Evolutionary conservation across 192 early-diverging fungal genomes (phyloP), one percentile per base, ranked within the genome.

Genomic region (Backusella parvicylindrica): DNA sequence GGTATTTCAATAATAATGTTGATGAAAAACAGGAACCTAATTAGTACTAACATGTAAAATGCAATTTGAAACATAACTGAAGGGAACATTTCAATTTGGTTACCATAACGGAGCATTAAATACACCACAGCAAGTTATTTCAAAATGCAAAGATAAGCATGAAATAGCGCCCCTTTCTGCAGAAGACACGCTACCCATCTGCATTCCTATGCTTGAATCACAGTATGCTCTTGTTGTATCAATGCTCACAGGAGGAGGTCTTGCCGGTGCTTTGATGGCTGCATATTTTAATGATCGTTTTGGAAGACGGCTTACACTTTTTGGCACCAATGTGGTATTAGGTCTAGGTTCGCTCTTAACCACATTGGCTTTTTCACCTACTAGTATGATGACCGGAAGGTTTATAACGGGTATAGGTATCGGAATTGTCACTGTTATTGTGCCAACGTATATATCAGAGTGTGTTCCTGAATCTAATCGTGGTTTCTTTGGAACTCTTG

Each of bases 361-460:
- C 75, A 81, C 89, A 21, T 81, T 90, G 2, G 87, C 91, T 23
- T 83, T 76, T 41, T 81, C 84, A 3, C 75, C 86, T 38, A 63
- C 71, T 2, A 72, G 79, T 21, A 83, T 93, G 60, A 70, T 86
- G 12, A 21, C 86, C 16, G 96, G 93, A 13, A 87, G 96, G 37
- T 87, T 95, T 71, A 36, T 95, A 15, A 82, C 86, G 31, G 96
- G 96, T 26, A 77, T 97, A 37, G 94, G 91, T 2, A 88, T 89
- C 43, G 96, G 96, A 13, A 82, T 91, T 33, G 88, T 86, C 12
- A 86, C 88, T 33, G 95, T 95, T 15, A 87, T 94, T 28, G 91
- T 93, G 1, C 94, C 96, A 0, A 89, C 90, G 43, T 96, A 94
- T 81, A 87, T 95, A 53, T 86, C 89, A 47, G 96, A 96, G 72